Conservation (phyloP, 2,329 filamentous ascomycete species). For the Aspergillus intermedius region DNA sequence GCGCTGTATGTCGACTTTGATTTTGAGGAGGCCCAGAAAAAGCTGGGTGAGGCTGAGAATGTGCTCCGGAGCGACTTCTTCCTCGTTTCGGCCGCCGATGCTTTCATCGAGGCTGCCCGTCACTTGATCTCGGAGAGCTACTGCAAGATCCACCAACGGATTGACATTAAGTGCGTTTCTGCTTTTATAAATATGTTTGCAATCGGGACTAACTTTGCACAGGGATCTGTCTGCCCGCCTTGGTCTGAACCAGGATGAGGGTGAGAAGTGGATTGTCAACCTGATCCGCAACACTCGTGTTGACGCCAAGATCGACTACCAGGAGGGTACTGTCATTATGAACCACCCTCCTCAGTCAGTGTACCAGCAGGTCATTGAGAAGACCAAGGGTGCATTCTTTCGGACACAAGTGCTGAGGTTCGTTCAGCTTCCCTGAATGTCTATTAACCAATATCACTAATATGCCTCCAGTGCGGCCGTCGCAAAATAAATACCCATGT, state of each 20-base stretch:
- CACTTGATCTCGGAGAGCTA: conserved; percentile 98
- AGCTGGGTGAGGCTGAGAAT: conserved; percentile 79
- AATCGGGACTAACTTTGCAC: conserved; percentile 13
- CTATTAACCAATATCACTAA: conserved; percentile 5
- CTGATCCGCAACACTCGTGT: conserved; percentile 95
- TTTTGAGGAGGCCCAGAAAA: conserved; percentile 91
- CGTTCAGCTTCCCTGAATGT: conserved; percentile 4
- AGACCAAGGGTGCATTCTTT: conserved; percentile 98
- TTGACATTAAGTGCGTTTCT: conserved; percentile 73
- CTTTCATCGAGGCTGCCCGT: conserved; percentile 87
- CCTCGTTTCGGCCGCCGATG: conserved; percentile 73
- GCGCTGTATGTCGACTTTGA: conserved; percentile 95
- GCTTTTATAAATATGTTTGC: not conserved
- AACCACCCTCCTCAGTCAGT: conserved; percentile 98
- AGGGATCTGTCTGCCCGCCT: conserved; percentile 85
- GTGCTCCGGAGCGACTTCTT: conserved; percentile 94
- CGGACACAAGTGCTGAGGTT: conserved; percentile 83
- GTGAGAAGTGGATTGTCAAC: conserved; percentile 99
- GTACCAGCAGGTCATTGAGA: conserved; percentile 98
- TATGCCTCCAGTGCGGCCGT: conserved; percentile 38
- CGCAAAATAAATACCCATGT: conserved; percentile 39
- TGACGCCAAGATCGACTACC: conserved; percentile 98
- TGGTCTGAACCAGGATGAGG: conserved; percentile 85
- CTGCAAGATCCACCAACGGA: conserved; percentile 99
- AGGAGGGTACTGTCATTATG: conserved; percentile 98